Evolutionary conservation across 2,329 filamentous ascomycete genomes (phyloP).

Genomic region (Penicillium sp.): DNA sequence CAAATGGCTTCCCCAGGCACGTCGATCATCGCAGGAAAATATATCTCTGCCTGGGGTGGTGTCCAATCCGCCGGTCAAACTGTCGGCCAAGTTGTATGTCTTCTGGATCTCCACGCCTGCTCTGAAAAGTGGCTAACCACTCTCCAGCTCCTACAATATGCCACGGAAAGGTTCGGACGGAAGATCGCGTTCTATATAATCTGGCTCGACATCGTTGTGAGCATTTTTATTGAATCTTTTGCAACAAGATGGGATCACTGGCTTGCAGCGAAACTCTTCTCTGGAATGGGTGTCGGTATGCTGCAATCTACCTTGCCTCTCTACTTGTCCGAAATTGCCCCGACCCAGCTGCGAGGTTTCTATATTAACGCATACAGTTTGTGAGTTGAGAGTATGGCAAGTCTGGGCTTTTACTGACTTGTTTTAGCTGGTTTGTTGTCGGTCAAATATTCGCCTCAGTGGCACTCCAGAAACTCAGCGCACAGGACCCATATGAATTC

Average conservation of each 20-base stretch:
- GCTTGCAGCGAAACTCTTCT: constrained; percentile 30
- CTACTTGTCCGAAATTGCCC: constrained; percentile 38
- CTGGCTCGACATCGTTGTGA: constrained; percentile 30
- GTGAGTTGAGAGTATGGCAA: constrained; percentile 12
- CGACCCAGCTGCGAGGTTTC: constrained; percentile 36
- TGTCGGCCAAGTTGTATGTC: constrained; percentile 32
- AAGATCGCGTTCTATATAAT: constrained; percentile 32
- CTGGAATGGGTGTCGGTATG: constrained; percentile 39
- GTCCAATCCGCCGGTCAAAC: constrained; percentile 36
- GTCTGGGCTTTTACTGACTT: neutral
- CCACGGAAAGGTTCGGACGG: constrained; percentile 31
- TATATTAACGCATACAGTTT: constrained; percentile 37
- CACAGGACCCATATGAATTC: constrained; percentile 28
- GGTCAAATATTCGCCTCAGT: constrained; percentile 40
- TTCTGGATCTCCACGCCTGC: neutral
- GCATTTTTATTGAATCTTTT: constrained; percentile 34
- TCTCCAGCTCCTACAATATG: constrained; percentile 27
- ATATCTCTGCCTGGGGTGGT: constrained; percentile 35
- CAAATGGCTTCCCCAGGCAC: constrained; percentile 28
- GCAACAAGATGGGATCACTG: constrained; percentile 36
- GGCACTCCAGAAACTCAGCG: constrained; percentile 33
- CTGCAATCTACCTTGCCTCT: constrained; percentile 38
- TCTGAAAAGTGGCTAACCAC: neutral
- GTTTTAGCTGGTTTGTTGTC: constrained; percentile 35
- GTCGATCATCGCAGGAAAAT: constrained; percentile 29